Conservation (phyloP, 75 land plant species). For the Picea sitchensis region DNA sequence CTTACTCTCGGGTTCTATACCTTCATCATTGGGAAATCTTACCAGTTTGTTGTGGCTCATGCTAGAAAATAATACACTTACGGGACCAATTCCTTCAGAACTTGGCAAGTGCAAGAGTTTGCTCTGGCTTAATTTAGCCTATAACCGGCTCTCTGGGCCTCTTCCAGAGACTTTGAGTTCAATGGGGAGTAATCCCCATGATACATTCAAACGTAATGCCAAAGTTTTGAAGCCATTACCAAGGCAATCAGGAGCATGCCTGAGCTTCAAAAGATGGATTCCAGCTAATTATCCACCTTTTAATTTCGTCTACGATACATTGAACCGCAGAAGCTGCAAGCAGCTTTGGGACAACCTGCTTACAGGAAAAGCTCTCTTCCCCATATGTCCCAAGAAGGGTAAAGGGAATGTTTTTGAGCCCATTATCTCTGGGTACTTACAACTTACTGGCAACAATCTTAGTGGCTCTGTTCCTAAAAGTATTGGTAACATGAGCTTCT, state of each 20-base stretch:
- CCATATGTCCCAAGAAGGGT: constrained; percentile 28
- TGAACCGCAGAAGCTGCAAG: constrained; percentile 49
- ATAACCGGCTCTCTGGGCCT: constrained; percentile 41
- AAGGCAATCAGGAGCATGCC: constrained; percentile 63
- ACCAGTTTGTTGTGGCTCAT: constrained; percentile 55
- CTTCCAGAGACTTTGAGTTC: constrained; percentile 43
- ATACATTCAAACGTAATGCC: constrained; percentile 33
- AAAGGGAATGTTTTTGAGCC: constrained; percentile 9
- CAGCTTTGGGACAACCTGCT: constrained; percentile 51
- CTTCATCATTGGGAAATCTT: constrained; percentile 43
- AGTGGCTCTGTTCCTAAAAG: constrained; percentile 40
- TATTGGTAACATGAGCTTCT: constrained; percentile 32
- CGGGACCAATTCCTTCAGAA: constrained; percentile 63
- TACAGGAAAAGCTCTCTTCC: constrained; percentile 34
- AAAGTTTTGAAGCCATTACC: not conserved
- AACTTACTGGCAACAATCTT: constrained; percentile 50
- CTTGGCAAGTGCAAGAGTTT: constrained; percentile 63
- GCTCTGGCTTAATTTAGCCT: constrained; percentile 59
- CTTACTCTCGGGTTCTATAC: constrained; percentile 49
- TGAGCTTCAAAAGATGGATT: constrained; percentile 63
- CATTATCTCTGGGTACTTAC: constrained; percentile 53
- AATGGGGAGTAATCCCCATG: constrained; percentile 41
- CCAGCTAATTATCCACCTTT: constrained; percentile 77
- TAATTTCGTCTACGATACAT: constrained; percentile 37
- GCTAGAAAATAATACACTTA: constrained; percentile 51